These are phyloP conservation scores for Orbilia oligospora DNA, from an alignment of 2,329 filamentous ascomycete genomes.

Conservation along the genomic window DNA sequence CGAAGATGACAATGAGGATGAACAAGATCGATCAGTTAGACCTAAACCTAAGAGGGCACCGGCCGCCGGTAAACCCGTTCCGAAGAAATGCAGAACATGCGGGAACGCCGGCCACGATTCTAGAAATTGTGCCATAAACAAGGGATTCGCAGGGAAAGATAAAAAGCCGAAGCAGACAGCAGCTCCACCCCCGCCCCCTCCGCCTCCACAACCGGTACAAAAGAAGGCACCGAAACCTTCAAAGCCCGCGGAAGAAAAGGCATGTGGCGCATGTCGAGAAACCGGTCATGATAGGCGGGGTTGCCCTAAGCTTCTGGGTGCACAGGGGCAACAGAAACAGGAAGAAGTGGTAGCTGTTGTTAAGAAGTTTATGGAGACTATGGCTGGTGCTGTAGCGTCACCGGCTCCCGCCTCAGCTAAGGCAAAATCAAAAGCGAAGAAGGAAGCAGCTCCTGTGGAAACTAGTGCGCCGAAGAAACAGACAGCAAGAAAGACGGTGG, in stretches of 20 bases:
- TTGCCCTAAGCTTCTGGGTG: constrained; percentile 37
- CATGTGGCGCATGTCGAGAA: constrained; percentile 51
- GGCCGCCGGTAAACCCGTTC: neutral
- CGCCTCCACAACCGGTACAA: constrained; percentile 21
- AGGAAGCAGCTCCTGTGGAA: neutral
- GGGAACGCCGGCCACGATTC: constrained; percentile 56
- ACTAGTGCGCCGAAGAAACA: neutral
- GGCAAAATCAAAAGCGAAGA: constrained; percentile 9
- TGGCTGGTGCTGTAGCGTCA: neutral
- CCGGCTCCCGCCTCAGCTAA: neutral
- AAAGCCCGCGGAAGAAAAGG: constrained; percentile 49
- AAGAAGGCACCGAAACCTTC: constrained; percentile 9
- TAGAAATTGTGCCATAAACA: constrained; percentile 52
- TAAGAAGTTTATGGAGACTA: constrained; percentile 23
- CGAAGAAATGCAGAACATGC: constrained; percentile 51
- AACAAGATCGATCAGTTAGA: neutral
- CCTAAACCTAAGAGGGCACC: constrained; percentile 1
- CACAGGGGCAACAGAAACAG: constrained; percentile 3
- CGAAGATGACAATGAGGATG: neutral
- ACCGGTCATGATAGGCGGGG: constrained; percentile 46
- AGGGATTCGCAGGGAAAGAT: constrained; percentile 32
- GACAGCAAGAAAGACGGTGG: neutral
- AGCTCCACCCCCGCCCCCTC: constrained; percentile 24
- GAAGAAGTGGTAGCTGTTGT: constrained; percentile 24
- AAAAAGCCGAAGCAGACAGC: constrained; percentile 25